Evolutionary conservation across 805 yeast species (phyloP).

Genomic region (Saturnispora galanensis): DNA sequence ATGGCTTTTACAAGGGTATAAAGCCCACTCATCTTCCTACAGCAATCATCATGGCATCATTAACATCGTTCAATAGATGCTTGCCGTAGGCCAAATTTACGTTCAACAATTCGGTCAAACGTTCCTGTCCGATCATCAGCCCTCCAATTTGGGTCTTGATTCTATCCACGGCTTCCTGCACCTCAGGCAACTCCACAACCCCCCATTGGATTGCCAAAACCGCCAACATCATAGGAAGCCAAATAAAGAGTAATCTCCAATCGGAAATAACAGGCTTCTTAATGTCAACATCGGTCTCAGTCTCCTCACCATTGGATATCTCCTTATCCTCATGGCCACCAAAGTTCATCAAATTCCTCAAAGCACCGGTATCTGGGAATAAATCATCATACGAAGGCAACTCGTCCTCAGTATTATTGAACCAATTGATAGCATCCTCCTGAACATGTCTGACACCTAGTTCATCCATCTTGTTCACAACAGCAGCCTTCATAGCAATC

Average conservation of each 20-base stretch:
- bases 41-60: constrained; percentile 32
- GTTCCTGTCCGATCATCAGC: constrained; percentile 39
- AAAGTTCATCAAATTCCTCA: constrained; percentile 23
- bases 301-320: not conserved
- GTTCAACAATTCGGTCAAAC: constrained; percentile 26
- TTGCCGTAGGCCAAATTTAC: constrained; percentile 26
- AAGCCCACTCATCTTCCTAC: constrained; percentile 18
- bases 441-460: constrained; percentile 5
- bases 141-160: constrained; percentile 26
- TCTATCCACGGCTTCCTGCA: not conserved
- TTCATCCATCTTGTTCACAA: constrained; percentile 12
- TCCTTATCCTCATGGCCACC: constrained; percentile 17
- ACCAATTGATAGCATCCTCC: constrained; percentile 1
- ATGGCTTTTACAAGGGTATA: no score
- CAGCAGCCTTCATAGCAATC: constrained; percentile 25
- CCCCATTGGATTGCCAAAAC: constrained; percentile 29
- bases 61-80: constrained; percentile 30
- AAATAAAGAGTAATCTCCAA: constrained; percentile 77
- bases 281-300: constrained; percentile 9
- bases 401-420: constrained; percentile 21
- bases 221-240: constrained; percentile 71
- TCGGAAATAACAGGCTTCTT: constrained; percentile 55
- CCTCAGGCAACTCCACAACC: not conserved
- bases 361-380: constrained; percentile 43
- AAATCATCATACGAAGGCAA: constrained; percentile 71